Conservation (phyloP, 2,329 filamentous ascomycete genomes). For the Dactylellina cionopaga region DNA sequence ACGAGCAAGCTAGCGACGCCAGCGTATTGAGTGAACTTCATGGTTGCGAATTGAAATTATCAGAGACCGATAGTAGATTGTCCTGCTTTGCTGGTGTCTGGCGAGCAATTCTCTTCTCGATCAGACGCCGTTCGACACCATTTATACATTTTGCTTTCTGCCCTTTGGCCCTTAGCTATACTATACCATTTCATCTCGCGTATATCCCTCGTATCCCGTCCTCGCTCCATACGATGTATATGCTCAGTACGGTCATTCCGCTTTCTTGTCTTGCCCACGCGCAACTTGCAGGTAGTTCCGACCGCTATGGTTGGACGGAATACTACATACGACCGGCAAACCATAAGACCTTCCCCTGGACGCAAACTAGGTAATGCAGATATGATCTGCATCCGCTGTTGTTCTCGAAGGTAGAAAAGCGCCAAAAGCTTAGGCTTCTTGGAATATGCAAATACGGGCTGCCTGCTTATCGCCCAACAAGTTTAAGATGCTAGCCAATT, state of each 20-base stretch:
- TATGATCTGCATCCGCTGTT: slow-evolving; percentile 27
- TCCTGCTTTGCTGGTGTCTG: slow-evolving; percentile 16
- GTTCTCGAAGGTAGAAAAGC: slow-evolving; percentile 22
- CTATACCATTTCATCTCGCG: slow-evolving; percentile 12
- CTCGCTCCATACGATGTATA: neutral
- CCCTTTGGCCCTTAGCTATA: neutral
- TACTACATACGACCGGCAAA: neutral
- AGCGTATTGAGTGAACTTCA: slow-evolving; percentile 47
- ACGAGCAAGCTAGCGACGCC: slow-evolving; percentile 49
- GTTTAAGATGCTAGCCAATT: slow-evolving; percentile 20
- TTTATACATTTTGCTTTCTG: slow-evolving; percentile 35
- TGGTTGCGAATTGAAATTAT: neutral
- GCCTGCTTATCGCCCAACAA: slow-evolving; percentile 25
- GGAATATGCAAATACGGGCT: neutral
- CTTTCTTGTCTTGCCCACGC: slow-evolving; percentile 10
- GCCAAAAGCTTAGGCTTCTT: slow-evolving; percentile 7
- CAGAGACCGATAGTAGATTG: slow-evolving; percentile 4
- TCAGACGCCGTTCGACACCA: slow-evolving; percentile 10
- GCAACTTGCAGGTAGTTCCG: slow-evolving; percentile 1
- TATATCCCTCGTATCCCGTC: slow-evolving; percentile 26
- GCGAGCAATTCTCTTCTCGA: slow-evolving; percentile 21
- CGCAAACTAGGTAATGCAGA: slow-evolving; percentile 6
- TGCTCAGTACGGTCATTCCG: slow-evolving; percentile 2
- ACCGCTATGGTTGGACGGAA: neutral
- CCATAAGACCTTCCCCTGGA: slow-evolving; percentile 22